Percentiles rank a stretch among this genome's conserved stretches.
Evolutionary conservation across 331 rosid species (phyloP).

Genomic region (Acacia concinna): DNA sequence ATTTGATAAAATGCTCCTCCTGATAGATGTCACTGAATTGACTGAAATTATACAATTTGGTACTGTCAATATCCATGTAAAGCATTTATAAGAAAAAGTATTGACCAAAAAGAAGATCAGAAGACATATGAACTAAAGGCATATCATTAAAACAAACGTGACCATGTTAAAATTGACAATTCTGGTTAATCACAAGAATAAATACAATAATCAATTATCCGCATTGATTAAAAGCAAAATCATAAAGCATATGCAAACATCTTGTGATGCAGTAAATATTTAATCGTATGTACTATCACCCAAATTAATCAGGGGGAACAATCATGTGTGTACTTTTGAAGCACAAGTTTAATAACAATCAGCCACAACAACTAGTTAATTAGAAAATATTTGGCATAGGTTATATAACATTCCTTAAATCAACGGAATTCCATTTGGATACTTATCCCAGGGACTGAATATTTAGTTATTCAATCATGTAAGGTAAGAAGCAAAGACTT

Average conservation of each 20-base stretch:
- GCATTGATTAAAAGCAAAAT: background rate
- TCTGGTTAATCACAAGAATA: background rate
- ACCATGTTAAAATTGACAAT: conserved; percentile 18
- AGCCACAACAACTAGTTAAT: background rate
- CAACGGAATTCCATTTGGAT: background rate
- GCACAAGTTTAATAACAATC: background rate
- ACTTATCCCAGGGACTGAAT: conserved; percentile 5
- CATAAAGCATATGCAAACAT: background rate
- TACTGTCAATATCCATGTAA: conserved; percentile 44
- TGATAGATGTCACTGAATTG: conserved; percentile 90
- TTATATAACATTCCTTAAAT: conserved; percentile 19
- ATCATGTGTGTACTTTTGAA: conserved; percentile 11
- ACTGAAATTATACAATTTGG: conserved; percentile 59
- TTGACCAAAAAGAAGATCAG: background rate
- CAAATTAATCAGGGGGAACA: conserved; percentile 12
- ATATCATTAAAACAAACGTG: conserved; percentile 12
- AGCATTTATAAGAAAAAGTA: conserved; percentile 31
- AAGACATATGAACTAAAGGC: conserved; percentile 21
- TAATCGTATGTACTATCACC: background rate
- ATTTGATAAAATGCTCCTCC: conserved; percentile 83
- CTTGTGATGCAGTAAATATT: background rate
- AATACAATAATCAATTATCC: background rate
- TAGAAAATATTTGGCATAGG: background rate
- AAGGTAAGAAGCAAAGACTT: conserved; percentile 1
- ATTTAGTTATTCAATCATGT: conserved; percentile 2